Conservation (phyloP, 768 basidiomycete species). For the Agrocybe pediades region DNA sequence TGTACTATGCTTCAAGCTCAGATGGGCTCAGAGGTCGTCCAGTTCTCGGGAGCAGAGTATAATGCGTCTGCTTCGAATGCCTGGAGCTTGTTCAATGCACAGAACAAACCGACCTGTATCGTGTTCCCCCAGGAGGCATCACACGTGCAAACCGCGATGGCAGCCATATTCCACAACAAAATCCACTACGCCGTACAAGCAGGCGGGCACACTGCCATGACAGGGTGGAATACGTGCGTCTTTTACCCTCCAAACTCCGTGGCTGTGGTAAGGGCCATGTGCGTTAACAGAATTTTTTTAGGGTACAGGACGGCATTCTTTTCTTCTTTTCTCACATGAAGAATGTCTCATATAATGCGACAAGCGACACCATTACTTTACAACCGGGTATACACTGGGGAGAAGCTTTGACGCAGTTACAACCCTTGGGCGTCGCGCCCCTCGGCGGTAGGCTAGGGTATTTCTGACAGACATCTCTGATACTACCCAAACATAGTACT, state of each 20-base stretch:
- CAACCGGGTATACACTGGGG: constrained; percentile 47
- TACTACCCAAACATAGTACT: neutral
- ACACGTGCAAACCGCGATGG: constrained; percentile 41
- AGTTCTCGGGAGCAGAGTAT: constrained; percentile 22
- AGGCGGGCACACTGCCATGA: constrained; percentile 42
- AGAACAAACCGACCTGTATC: constrained; percentile 34
- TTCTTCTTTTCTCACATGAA: constrained; percentile 40
- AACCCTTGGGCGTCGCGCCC: constrained; percentile 43
- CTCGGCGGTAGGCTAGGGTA: constrained; percentile 40
- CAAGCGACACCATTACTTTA: constrained; percentile 36
- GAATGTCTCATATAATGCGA: constrained; percentile 36
- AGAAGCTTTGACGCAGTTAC: constrained; percentile 35
- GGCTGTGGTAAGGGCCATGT: constrained; percentile 6
- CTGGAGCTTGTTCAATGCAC: constrained; percentile 38
- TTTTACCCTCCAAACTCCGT: neutral
- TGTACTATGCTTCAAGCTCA: constrained; percentile 21
- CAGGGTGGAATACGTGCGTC: constrained; percentile 45
- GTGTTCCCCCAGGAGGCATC: constrained; percentile 31
- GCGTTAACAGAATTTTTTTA: constrained; percentile 17
- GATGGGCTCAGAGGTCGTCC: constrained; percentile 26
- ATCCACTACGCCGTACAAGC: constrained; percentile 43
- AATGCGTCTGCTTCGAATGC: constrained; percentile 18
- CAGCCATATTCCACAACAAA: constrained; percentile 32
- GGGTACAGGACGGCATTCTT: constrained; percentile 38
- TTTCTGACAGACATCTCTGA: constrained; percentile 1